phyloP scores from a whole-genome alignment of 176 grass and related monocot species.

The Oryza meyeriana region DNA sequence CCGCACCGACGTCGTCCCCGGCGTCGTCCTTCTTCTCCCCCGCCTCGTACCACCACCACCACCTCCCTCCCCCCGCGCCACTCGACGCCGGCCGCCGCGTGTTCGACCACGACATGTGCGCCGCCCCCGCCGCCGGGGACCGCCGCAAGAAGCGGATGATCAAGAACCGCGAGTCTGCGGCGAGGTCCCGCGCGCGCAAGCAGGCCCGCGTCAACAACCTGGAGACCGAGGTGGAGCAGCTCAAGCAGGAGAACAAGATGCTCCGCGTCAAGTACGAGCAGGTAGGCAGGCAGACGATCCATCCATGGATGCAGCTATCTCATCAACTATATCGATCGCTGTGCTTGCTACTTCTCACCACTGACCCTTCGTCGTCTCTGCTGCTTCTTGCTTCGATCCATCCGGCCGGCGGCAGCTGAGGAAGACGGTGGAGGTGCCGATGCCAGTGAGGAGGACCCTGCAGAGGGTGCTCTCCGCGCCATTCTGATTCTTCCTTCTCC shows the following conservation, averaged over 20 bases:
- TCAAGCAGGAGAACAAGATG: conserved; percentile 46
- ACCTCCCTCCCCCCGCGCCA: not conserved
- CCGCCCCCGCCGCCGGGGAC: conserved; percentile 12
- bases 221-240: conserved; percentile 39
- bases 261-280: conserved; percentile 46
- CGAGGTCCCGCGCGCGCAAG: conserved; percentile 67
- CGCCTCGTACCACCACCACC: not conserved
- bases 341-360: not conserved
- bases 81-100: conserved; percentile 12
- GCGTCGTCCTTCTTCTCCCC: conserved; percentile 8
- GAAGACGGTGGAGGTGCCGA: conserved; percentile 29
- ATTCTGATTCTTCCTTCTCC: conserved; percentile 39
- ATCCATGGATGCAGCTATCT: not conserved
- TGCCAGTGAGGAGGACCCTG: conserved; percentile 39
- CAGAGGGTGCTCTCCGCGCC: conserved; percentile 47
- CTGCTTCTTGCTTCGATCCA: not conserved
- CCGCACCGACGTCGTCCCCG: not conserved
- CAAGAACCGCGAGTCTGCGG: conserved; percentile 82
- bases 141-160: conserved; percentile 61
- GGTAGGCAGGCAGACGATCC: not conserved
- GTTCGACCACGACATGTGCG: conserved; percentile 28
- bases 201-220: conserved; percentile 47
- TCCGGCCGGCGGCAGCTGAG: conserved; percentile 27
- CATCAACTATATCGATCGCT: not conserved
- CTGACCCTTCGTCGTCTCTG: not conserved